A percentile compares a stretch with the other conserved stretches of the same genome.
These are phyloP conservation scores for Zea luxurians DNA, from an alignment of 176 grass and related monocot species.

Conservation along the genomic window DNA sequence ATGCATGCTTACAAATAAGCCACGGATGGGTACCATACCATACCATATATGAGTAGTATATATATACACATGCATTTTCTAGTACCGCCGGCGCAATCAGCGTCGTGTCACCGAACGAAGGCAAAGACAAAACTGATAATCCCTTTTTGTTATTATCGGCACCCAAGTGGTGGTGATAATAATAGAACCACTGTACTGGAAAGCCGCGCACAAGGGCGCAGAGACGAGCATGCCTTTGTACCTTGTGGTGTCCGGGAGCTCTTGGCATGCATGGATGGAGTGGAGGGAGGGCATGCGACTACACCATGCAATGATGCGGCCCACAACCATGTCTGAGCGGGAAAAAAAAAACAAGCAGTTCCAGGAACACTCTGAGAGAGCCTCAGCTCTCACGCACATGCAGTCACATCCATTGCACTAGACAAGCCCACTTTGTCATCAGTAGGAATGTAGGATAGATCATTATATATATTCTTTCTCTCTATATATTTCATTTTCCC, in stretches of 20 bases:
- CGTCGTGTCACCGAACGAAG: constrained; percentile 33
- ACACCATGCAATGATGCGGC: background rate
- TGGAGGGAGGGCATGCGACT: background rate
- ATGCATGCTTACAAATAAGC: background rate
- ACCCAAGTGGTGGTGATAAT: background rate
- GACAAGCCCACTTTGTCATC: background rate
- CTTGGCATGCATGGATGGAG: constrained; percentile 22
- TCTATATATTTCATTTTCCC: background rate
- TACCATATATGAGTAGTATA: background rate
- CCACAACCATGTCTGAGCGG: background rate
- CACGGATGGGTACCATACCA: background rate
- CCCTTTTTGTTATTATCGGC: background rate
- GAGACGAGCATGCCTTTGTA: constrained; percentile 33
- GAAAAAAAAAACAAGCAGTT: constrained; percentile 23
- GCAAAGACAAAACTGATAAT: constrained; percentile 51
- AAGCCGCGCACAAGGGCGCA: constrained; percentile 18
- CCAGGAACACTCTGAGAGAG: background rate
- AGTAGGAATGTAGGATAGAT: background rate
- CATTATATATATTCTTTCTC: background rate
- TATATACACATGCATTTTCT: background rate
- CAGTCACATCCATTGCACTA: background rate
- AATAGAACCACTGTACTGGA: constrained; percentile 13
- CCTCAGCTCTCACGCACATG: background rate
- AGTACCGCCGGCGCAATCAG: background rate
- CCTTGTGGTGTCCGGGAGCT: constrained; percentile 37